Percentiles rank a stretch among this genome's conserved stretches.
Evolutionary conservation across 78 protist genomes (phyloP).

Genomic region (Dictyostelium intermedium): DNA sequence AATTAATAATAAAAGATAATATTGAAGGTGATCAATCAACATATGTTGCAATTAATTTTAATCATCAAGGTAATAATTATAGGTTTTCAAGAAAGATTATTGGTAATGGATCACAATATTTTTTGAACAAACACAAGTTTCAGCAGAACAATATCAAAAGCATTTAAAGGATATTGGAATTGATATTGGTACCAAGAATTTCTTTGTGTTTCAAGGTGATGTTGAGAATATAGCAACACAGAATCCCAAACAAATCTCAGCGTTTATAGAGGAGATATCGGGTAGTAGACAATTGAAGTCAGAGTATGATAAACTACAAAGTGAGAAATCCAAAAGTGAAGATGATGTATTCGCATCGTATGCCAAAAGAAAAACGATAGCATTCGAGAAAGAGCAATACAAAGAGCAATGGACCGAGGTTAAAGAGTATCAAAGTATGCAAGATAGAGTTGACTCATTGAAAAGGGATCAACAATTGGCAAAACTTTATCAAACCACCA

Average conservation of each 20-base stretch:
- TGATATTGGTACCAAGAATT: slow-evolving; percentile 87
- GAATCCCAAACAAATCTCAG: slow-evolving; percentile 91
- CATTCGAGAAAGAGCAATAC: slow-evolving; percentile 86
- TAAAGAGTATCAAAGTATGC: slow-evolving; percentile 46
- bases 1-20: not conserved
- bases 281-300: slow-evolving; percentile 62
- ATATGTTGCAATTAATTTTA: slow-evolving; percentile 4
- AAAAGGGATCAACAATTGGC: slow-evolving; percentile 40
- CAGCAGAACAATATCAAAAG: slow-evolving; percentile 53
- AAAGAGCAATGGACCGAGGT: slow-evolving; percentile 93
- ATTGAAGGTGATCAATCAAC: not conserved
- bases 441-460: not conserved
- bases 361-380: slow-evolving; percentile 71
- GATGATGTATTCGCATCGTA: slow-evolving; percentile 40
- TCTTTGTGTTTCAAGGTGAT: slow-evolving; percentile 97
- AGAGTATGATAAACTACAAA: slow-evolving; percentile 2
- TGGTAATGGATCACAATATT: slow-evolving; percentile 15
- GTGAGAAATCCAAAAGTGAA: slow-evolving; percentile 44
- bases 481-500: slow-evolving; percentile 74
- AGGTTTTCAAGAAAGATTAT: slow-evolving; percentile 35
- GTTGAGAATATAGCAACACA: slow-evolving; percentile 92
- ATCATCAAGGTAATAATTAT: not conserved
- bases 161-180: slow-evolving; percentile 64
- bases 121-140: not conserved
- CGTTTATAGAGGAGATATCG: slow-evolving; percentile 88